phyloP scores from a whole-genome alignment of 2,329 filamentous ascomycete species.

The Berkeleyomyces basicola region DNA sequence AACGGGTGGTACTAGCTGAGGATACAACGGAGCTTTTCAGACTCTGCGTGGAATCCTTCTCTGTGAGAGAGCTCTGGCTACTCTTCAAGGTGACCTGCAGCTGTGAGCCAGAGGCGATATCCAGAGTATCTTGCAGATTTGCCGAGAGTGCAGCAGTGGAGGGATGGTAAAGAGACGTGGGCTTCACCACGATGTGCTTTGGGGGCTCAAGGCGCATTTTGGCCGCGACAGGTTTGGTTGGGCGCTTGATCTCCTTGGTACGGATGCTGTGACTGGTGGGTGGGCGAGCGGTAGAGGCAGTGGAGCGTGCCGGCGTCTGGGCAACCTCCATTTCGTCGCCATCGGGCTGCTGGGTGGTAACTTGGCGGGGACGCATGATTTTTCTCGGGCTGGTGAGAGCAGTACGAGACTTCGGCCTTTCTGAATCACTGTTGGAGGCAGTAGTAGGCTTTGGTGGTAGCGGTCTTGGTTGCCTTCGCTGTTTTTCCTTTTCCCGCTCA shows the following conservation, averaged over 20 bases:
- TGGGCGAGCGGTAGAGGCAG: constrained; percentile 7
- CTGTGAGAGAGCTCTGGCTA: constrained; percentile 49
- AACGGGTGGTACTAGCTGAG: constrained; percentile 40
- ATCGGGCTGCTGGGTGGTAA: constrained; percentile 22
- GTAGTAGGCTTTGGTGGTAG: not conserved
- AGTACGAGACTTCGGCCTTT: constrained; percentile 9
- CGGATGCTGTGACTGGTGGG: constrained; percentile 7
- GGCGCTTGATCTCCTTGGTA: constrained; percentile 39
- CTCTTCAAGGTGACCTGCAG: constrained; percentile 42
- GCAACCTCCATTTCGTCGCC: constrained; percentile 37
- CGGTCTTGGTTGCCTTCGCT: not conserved
- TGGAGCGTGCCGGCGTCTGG: constrained; percentile 25
- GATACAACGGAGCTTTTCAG: constrained; percentile 42
- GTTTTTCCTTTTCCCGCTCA: constrained; percentile 3
- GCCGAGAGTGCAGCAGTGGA: constrained; percentile 41
- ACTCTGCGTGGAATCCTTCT: constrained; percentile 37
- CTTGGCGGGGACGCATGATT: constrained; percentile 30
- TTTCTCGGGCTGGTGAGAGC: constrained; percentile 12
- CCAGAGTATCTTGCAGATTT: constrained; percentile 38
- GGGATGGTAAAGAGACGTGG: constrained; percentile 44
- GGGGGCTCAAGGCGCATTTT: constrained; percentile 48
- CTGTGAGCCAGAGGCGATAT: constrained; percentile 21
- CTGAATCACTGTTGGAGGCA: not conserved
- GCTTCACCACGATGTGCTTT: constrained; percentile 56
- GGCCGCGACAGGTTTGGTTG: constrained; percentile 46